phyloP scores from a whole-genome alignment of 768 basidiomycete genomes.

The Psilocybe cyanescens region DNA sequence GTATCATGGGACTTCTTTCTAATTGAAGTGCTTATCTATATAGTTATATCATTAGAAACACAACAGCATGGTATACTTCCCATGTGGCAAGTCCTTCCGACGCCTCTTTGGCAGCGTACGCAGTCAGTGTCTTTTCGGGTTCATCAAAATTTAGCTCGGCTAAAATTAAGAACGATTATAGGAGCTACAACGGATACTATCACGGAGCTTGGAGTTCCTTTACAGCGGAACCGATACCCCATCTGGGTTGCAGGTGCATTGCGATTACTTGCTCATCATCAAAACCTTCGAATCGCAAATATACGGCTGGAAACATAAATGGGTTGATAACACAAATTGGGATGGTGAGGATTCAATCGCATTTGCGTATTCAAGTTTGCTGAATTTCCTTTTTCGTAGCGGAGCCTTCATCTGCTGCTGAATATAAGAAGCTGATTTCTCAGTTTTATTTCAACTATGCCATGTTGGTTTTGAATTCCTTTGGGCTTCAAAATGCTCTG shows the following conservation, averaged over 20 bases:
- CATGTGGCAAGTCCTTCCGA: constrained; percentile 70
- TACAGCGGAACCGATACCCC: constrained; percentile 81
- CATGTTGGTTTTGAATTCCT: constrained; percentile 90
- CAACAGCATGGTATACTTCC: constrained; percentile 72
- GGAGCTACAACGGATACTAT: constrained; percentile 89
- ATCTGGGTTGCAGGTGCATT: constrained; percentile 82
- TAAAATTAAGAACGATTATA: constrained; percentile 30
- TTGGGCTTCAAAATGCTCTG: constrained; percentile 95
- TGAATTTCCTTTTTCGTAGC: constrained; percentile 22
- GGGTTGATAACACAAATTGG: constrained; percentile 45
- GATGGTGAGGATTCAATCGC: constrained; percentile 29
- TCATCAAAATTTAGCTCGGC: background rate
- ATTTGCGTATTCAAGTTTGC: background rate
- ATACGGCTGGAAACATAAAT: constrained; percentile 55
- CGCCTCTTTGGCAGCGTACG: constrained; percentile 72
- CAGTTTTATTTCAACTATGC: constrained; percentile 87
- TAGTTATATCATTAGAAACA: constrained; percentile 88
- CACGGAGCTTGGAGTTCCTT: constrained; percentile 86
- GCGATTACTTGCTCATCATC: constrained; percentile 85
- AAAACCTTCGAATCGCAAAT: constrained; percentile 86
- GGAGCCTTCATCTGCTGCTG: constrained; percentile 23
- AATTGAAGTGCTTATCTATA: constrained; percentile 17
- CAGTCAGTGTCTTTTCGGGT: constrained; percentile 49
- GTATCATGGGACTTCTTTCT: constrained; percentile 1
- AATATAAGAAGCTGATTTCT: constrained; percentile 57